A percentile compares a stretch with the other conserved stretches of the same genome.
Conservation (phyloP, 2,329 filamentous ascomycete genomes). For the Colletotrichum trifolii region DNA sequence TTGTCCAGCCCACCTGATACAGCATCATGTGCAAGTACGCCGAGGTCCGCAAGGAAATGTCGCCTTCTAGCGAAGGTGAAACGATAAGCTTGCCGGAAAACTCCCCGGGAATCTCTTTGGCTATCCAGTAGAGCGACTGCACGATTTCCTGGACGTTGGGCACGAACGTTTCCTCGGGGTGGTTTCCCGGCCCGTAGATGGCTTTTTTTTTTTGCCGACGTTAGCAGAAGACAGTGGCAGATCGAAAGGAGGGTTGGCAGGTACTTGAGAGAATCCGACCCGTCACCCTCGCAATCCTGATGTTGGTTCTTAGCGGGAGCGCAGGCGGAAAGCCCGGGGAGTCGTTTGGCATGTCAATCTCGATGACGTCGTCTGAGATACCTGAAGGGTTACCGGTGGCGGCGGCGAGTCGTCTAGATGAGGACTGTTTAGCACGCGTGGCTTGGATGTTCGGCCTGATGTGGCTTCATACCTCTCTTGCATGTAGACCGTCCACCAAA, state of each 20-base stretch:
- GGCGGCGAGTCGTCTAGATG: conserved; percentile 31
- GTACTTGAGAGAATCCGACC: conserved; percentile 25
- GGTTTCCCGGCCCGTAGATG: conserved; percentile 45
- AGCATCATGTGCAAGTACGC: conserved; percentile 47
- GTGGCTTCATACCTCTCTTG: conserved; percentile 28
- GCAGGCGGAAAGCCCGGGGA: conserved; percentile 19
- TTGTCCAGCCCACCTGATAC: conserved; percentile 41
- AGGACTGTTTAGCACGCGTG: too few species aligned
- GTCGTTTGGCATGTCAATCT: conserved; percentile 26
- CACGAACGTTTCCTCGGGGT: conserved; percentile 45
- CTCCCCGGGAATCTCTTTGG: conserved; percentile 38
- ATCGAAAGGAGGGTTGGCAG: rapidly evolving
- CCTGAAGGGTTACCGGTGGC: conserved; percentile 29
- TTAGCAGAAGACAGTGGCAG: conserved; percentile 35
- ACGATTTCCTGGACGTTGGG: conserved; percentile 47
- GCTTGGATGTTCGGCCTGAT: too few species aligned
- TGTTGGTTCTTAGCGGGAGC: conserved; percentile 14
- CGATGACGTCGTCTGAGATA: conserved; percentile 27
- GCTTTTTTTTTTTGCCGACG: conserved; percentile 38
- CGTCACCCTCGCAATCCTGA: conserved; percentile 29
- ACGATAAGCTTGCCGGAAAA: conserved; percentile 39
- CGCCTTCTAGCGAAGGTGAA: conserved; percentile 26
- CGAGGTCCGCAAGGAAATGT: conserved; percentile 45
- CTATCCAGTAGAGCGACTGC: conserved; percentile 38
- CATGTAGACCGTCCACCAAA: conserved; percentile 38